Evolutionary conservation across 2,329 filamentous ascomycete species (phyloP).

Genomic region (Aspergillus glaucus): DNA sequence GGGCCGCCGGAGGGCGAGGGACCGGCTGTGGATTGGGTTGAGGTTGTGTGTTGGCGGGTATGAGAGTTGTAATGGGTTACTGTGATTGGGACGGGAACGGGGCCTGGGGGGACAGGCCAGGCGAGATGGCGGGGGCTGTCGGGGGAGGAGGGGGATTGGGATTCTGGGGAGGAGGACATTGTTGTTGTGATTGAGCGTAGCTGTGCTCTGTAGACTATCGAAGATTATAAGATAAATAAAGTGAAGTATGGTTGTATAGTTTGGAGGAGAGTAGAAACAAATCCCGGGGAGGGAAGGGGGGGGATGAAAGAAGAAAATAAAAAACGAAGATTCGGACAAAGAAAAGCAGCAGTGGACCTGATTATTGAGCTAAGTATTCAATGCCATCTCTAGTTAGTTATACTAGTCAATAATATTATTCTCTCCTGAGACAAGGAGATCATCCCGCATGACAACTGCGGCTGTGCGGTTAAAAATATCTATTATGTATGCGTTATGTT

Average conservation of each 20-base stretch:
- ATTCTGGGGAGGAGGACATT: conserved; percentile 22
- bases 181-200: conserved; percentile 18
- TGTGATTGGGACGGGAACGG: conserved; percentile 10
- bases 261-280: neutral
- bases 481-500: too few species aligned
- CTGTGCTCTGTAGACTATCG: neutral
- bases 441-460: too few species aligned
- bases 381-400: too few species aligned
- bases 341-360: neutral
- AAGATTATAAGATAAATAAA: neutral
- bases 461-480: too few species aligned
- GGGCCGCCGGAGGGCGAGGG: neutral
- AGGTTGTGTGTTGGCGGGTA: conserved; percentile 6
- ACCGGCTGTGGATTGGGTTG: conserved; percentile 2
- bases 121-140: conserved; percentile 19
- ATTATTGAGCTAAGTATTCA: too few species aligned
- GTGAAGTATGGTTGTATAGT: too few species aligned
- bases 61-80: neutral
- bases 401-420: too few species aligned
- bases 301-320: neutral
- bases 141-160: conserved; percentile 19
- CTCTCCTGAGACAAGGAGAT: too few species aligned
- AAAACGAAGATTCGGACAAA: neutral
- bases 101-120: conserved; percentile 13
- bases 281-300: neutral